A percentile compares a stretch with the other conserved stretches of the same genome.
Conservation (phyloP, 257 asterid genomes). For the Gardenia jasminoides region DNA sequence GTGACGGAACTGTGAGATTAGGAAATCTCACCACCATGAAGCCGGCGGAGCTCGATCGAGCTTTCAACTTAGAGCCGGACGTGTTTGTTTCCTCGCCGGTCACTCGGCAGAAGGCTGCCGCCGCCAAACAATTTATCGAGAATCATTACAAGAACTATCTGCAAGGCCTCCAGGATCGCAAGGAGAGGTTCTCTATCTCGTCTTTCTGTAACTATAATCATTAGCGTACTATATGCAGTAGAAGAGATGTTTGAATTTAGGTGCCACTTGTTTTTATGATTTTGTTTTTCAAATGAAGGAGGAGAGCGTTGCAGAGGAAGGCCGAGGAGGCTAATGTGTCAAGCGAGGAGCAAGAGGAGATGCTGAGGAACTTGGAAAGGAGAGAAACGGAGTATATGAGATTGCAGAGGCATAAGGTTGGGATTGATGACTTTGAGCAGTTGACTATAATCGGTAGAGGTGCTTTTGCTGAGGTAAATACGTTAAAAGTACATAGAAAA, state of each 20-base stretch:
- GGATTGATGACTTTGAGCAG: slow-evolving; percentile 95
- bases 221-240: neutral
- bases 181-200: slow-evolving; percentile 42
- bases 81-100: slow-evolving; percentile 87
- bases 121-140: slow-evolving; percentile 91
- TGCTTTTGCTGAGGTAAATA: slow-evolving; percentile 86
- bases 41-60: slow-evolving; percentile 33
- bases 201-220: neutral
- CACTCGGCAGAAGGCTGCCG: slow-evolving; percentile 90
- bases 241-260: neutral
- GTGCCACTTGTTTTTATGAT: neutral
- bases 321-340: slow-evolving; percentile 87
- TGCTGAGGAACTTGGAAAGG: slow-evolving; percentile 86
- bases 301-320: slow-evolving; percentile 83
- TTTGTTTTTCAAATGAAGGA: slow-evolving; percentile 36
- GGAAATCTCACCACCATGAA: slow-evolving; percentile 43
- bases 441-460: slow-evolving; percentile 89
- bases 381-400: slow-evolving; percentile 97
- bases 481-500: slow-evolving; percentile 32
- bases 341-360: slow-evolving; percentile 78
- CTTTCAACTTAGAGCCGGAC: slow-evolving; percentile 62
- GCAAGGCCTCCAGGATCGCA: slow-evolving; percentile 95
- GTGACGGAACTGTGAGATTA: slow-evolving; percentile 53
- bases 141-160: slow-evolving; percentile 88
- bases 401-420: slow-evolving; percentile 95